Conservation (phyloP, 1,284 basidiomycete species). For the Ganoderma lingzhi region DNA sequence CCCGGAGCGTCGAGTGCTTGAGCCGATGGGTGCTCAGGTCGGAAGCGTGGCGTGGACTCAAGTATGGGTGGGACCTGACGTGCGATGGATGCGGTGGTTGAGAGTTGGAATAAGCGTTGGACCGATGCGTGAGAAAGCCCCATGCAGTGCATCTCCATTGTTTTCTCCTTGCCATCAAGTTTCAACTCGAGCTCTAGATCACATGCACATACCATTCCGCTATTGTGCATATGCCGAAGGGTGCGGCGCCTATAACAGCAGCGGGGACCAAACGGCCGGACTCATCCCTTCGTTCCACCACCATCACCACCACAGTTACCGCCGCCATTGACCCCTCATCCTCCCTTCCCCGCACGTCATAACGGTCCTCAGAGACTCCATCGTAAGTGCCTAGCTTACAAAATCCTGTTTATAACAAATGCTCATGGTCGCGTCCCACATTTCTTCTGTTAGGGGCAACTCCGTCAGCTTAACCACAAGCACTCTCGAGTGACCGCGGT, state of each 20-base stretch:
- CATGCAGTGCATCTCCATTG: too few relatives aligned
- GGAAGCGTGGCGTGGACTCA: background rate
- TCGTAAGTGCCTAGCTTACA: too few relatives aligned
- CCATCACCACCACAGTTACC: background rate
- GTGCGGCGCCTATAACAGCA: background rate
- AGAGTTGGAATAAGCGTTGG: background rate
- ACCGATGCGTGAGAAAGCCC: background rate
- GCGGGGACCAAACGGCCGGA: background rate
- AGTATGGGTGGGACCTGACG: background rate
- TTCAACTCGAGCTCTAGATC: too few relatives aligned
- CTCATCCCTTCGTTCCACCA: background rate
- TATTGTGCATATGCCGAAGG: background rate
- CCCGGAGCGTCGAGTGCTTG: background rate
- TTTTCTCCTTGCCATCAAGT: too few relatives aligned
- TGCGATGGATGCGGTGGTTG: background rate
- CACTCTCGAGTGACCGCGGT: background rate
- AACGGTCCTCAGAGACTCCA: too few relatives aligned
- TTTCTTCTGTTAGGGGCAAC: background rate
- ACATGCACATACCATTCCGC: too few relatives aligned
- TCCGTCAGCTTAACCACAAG: background rate
- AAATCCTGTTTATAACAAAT: too few relatives aligned
- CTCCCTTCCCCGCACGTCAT: background rate
- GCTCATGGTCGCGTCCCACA: too few relatives aligned
- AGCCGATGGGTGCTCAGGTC: background rate
- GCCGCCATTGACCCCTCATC: background rate